Evolutionary conservation across 1,284 basidiomycete species (phyloP), one percentile per base, ranked within the genome.

Genomic region (Termitomyces sp.): DNA sequence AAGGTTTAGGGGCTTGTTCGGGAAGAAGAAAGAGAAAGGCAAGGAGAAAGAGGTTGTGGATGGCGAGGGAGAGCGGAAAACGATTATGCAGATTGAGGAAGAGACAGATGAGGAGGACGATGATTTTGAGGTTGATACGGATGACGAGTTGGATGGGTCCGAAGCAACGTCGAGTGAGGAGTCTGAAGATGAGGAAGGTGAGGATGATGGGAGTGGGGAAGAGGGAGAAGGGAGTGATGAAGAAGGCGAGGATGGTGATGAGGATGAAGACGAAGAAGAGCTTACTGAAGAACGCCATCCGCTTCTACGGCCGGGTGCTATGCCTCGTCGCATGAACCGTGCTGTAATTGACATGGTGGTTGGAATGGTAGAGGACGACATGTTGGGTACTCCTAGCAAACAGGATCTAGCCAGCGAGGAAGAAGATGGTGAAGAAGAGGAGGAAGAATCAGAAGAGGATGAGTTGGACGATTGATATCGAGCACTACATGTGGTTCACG

Each of bases 321-420:
- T 88, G 76, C 84, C 84, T 3, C 70, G 53, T 33, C 48, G 71
- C 45, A 83, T 88, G 79, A 83, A 81, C 33, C 77, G 75, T 48
- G 81, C 82, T 2, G 80, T 80, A 0, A 72, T 87, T 51, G 80
- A 87, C 37, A 79, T 81, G 72, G 83, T 78, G 3, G 79, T 83
- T 18, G 77, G 72, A 1, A 80, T 85, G 69, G 74, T 86, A 4
- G 72, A 78, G 55, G 72, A 70, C 1, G 83, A 82, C 52, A 57
- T 85, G 52, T 58, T 72, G 40, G 69, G 62, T 38, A 55, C 48
- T 11, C 62, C 60, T 5, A 38, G 42, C 19, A 18, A 26, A 3
- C 35, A 46, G 28, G 50, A 43, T 3, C 13, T 16, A 26, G 26
- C 18, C 9, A 53, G 47, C 18, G 55, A 55, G 13, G 53, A n/a